These are phyloP conservation scores for Aspergillus fumigatiaffinis DNA, from an alignment of 2,329 filamentous ascomycete species.

Conservation along the genomic window DNA sequence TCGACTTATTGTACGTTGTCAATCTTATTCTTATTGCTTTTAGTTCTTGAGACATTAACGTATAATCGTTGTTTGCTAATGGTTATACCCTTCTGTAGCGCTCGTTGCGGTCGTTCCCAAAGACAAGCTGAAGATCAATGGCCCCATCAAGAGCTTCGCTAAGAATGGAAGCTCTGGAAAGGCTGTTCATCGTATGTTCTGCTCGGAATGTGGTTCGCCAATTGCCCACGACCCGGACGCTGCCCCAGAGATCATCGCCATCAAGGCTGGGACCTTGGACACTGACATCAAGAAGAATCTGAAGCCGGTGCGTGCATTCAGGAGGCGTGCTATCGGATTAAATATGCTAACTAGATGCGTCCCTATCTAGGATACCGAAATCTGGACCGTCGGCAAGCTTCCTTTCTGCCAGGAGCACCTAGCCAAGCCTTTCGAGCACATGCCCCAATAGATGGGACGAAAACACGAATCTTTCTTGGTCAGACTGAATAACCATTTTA, in stretches of 20 bases:
- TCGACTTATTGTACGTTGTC: slow-evolving; percentile 56
- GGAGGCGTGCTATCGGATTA: neutral
- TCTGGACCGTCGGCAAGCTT: slow-evolving; percentile 66
- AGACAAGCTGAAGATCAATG: slow-evolving; percentile 60
- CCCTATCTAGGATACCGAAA: slow-evolving; percentile 52
- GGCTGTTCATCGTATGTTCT: slow-evolving; percentile 65
- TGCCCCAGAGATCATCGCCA: slow-evolving; percentile 65
- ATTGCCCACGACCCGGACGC: slow-evolving; percentile 68
- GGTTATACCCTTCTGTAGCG: slow-evolving; percentile 35
- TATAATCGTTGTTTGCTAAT: neutral
- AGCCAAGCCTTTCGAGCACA: slow-evolving; percentile 59
- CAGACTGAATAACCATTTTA: neutral
- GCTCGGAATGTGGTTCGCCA: slow-evolving; percentile 64
- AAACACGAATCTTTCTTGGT: neutral
- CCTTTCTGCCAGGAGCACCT: slow-evolving; percentile 66
- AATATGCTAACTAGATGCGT: neutral
- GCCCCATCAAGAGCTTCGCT: slow-evolving; percentile 62
- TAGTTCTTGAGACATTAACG: neutral
- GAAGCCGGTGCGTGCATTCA: slow-evolving; percentile 48
- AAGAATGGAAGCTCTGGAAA: slow-evolving; percentile 60
- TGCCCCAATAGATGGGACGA: slow-evolving; percentile 51
- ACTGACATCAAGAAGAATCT: slow-evolving; percentile 63
- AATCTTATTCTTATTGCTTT: neutral
- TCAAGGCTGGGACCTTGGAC: slow-evolving; percentile 64
- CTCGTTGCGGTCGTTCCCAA: slow-evolving; percentile 65